phyloP scores from a whole-genome alignment of 1,284 basidiomycete genomes.

The Takashimella koratensis region DNA sequence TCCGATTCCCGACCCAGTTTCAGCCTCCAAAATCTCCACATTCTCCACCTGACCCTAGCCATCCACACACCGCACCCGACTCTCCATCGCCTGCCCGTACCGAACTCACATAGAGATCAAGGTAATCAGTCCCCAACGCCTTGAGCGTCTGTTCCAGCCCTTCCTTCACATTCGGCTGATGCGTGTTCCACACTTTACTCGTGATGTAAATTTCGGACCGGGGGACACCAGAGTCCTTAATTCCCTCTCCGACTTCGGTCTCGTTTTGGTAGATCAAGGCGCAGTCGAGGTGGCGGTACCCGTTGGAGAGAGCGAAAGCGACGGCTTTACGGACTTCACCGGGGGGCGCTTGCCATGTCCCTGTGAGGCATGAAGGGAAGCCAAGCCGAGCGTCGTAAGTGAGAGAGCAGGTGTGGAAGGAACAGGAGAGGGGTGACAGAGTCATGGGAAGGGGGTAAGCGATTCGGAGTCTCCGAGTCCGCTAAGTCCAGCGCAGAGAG shows the following conservation, averaged over 20 bases:
- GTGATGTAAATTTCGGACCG: slow-evolving; percentile 76
- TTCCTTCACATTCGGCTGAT: slow-evolving; percentile 52
- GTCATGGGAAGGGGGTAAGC: too few species aligned
- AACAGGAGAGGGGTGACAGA: too few species aligned
- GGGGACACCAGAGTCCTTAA: slow-evolving; percentile 70
- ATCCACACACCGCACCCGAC: too few species aligned
- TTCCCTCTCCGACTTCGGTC: slow-evolving; percentile 77
- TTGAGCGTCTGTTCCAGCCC: slow-evolving; percentile 67
- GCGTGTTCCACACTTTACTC: slow-evolving; percentile 38
- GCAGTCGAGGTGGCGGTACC: slow-evolving; percentile 72
- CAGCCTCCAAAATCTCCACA: too few species aligned
- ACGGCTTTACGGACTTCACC: slow-evolving; percentile 66
- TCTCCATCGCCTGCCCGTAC: too few species aligned
- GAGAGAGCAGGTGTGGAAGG: too few species aligned
- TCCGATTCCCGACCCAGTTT: too few species aligned
- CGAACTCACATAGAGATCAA: slow-evolving; percentile 61
- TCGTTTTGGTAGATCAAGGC: slow-evolving; percentile 74
- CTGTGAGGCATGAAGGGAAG: too few species aligned
- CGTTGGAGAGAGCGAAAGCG: slow-evolving; percentile 62
- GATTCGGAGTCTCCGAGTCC: too few species aligned
- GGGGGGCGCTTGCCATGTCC: slow-evolving; percentile 71
- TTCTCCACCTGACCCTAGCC: too few species aligned
- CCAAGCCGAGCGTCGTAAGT: too few species aligned
- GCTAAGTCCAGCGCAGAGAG: too few species aligned
- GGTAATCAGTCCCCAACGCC: slow-evolving; percentile 70